Evolutionary conservation across 2,329 filamentous ascomycete species (phyloP).

Genomic region (Podosphaera xanthii): DNA sequence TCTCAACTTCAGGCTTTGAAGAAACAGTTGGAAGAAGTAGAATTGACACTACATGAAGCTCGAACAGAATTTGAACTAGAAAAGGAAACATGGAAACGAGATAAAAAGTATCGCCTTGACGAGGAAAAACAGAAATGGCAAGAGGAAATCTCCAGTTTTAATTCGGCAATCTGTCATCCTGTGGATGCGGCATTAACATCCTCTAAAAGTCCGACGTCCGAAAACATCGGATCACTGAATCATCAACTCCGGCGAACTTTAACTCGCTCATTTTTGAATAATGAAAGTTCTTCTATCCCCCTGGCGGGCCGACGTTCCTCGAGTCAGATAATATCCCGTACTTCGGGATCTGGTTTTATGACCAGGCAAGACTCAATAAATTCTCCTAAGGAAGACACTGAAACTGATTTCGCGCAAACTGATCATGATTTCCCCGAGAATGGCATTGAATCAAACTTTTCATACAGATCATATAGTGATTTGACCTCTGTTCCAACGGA

Average conservation of each 20-base stretch:
- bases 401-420: slow-evolving; percentile 12
- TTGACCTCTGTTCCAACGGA: slow-evolving; percentile 77
- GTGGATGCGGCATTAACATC: slow-evolving; percentile 14
- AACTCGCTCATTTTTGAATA: slow-evolving; percentile 13
- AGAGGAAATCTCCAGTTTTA: slow-evolving; percentile 19
- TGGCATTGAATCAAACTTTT: slow-evolving; percentile 33
- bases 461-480: slow-evolving; percentile 52
- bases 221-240: slow-evolving; percentile 18
- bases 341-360: slow-evolving; percentile 7
- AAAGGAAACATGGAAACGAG: slow-evolving; percentile 32
- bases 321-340: slow-evolving; percentile 8
- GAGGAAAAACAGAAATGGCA: slow-evolving; percentile 40
- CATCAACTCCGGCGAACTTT: slow-evolving; percentile 14
- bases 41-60: slow-evolving; percentile 38
- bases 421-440: slow-evolving; percentile 26
- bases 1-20: slow-evolving; percentile 38
- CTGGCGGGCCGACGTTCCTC: slow-evolving; percentile 11
- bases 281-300: slow-evolving; percentile 6
- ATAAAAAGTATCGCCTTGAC: slow-evolving; percentile 34
- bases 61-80: slow-evolving; percentile 33
- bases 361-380: slow-evolving; percentile 14
- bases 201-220: slow-evolving; percentile 14
- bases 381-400: slow-evolving; percentile 9
- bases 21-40: slow-evolving; percentile 38
- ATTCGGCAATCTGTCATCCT: slow-evolving; percentile 13